Evolutionary conservation across 2,329 filamentous ascomycete species (phyloP).

Genomic region (Cladosporium colombiae): DNA sequence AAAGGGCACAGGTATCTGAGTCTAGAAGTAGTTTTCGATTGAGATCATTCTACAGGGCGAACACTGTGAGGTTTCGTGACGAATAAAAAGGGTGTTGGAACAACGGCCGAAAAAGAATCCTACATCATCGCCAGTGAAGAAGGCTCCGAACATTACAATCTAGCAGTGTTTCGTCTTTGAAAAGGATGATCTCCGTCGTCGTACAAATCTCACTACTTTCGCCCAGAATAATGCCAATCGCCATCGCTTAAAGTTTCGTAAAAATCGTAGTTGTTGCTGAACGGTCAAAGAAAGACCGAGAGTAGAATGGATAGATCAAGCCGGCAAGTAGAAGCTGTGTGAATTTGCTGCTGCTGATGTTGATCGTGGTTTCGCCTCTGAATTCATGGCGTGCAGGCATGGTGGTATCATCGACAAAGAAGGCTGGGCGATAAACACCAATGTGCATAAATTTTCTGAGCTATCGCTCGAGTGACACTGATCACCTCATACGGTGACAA

Average conservation of each 20-base stretch:
- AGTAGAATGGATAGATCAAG: neutral
- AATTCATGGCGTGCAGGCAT: neutral
- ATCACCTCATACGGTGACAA: constrained; percentile 5
- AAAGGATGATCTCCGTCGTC: neutral
- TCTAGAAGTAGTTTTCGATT: neutral
- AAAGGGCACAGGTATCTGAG: neutral
- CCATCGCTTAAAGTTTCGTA: neutral
- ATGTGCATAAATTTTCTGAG: neutral
- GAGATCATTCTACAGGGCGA: neutral
- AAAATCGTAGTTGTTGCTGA: constrained; percentile 6
- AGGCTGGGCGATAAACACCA: neutral
- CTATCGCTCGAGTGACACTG: neutral
- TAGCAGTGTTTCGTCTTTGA: neutral
- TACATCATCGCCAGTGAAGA: neutral
- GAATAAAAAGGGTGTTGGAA: neutral
- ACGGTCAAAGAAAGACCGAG: neutral
- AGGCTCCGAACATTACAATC: neutral
- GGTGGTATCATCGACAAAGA: constrained; percentile 8
- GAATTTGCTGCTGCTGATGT: neutral
- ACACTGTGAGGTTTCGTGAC: neutral
- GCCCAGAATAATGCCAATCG: neutral
- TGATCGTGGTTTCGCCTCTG: neutral
- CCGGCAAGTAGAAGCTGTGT: neutral
- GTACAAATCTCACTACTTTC: neutral
- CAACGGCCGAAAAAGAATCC: neutral